Base-by-base conservation (phyloP, 306 rosid genomes). In the Hippophae gyantsensis region DNA sequence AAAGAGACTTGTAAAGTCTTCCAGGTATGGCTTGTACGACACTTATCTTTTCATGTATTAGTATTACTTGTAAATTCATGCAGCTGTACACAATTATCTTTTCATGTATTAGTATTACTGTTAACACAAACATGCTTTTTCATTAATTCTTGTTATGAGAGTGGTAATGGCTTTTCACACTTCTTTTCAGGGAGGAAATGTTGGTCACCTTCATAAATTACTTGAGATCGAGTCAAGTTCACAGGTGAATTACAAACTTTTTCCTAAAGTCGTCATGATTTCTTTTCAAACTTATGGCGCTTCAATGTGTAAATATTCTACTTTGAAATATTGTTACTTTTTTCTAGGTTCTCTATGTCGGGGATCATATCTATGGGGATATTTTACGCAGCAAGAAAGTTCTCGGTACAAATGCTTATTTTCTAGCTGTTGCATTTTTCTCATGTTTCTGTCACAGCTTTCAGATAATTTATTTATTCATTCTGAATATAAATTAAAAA, bases 361-460 rank as follows among this genome's bases (percentile, higher is more conserved):
- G 99, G 64, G 99, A 93, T 77, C 99, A 88, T 74, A 88, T 93
- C 64, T 93, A 93, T 58, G 99, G 99, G 72, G 99, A 93, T 74
- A 88, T 93, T 73, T 72, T 93, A 60, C 86, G 99, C 50, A 88
- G 97, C 90, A 88, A 88, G 81, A 93, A 93, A 82, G 89, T 84
- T 86, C 95, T 88, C 63, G 97, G 99, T 88, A 93, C 56, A 13
- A 65, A 18, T 55, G 58, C 60, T 74, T 56, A 66, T 61, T 66
- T 12, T 55, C 41, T 51, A 26, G 32, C n/a, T 25, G 47, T 52
- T 66, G 2, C 9, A 58, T 61, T 14, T n/a, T 3, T 49, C 8
- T 10, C 10, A 9, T 38, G 10, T 42, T 32, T 7, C 26, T 9
- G 23, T 7, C 47, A 6, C 1, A 41, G 3, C 26, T 62, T 49